Percentiles rank a stretch among this genome's conserved stretches.
These are phyloP conservation scores for Trametes pubescens DNA, from an alignment of 1,284 basidiomycete species.

Conservation along the genomic window DNA sequence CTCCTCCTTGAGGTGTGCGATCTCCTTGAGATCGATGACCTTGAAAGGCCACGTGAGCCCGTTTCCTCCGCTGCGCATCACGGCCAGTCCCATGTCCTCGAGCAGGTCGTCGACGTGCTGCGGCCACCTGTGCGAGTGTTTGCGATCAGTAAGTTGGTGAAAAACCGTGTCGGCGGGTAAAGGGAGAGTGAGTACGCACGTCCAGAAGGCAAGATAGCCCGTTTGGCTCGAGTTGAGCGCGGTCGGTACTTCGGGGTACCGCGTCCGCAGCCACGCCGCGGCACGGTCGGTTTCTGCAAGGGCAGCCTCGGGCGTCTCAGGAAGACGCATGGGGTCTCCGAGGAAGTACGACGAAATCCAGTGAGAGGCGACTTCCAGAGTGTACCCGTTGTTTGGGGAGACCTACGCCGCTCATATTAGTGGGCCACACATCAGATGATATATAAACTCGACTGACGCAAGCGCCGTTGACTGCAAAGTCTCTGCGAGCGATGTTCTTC, in stretches of 20 bases:
- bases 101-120: constrained; percentile 63
- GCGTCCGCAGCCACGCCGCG: constrained; percentile 57
- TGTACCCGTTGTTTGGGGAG: constrained; percentile 60
- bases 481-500: constrained; percentile 57
- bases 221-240: constrained; percentile 58
- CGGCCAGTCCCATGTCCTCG: constrained; percentile 62
- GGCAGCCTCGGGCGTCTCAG: constrained; percentile 54
- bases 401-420: constrained; percentile 41
- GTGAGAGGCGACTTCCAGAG: constrained; percentile 61
- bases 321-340: constrained; percentile 55
- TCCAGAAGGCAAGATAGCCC: constrained; percentile 54
- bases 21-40: constrained; percentile 55
- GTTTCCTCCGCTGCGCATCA: constrained; percentile 61
- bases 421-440: neutral
- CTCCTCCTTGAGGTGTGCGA: constrained; percentile 55
- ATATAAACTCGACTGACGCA: constrained; percentile 47
- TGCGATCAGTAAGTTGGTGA: neutral
- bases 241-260: constrained; percentile 55
- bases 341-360: constrained; percentile 73
- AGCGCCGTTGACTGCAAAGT: constrained; percentile 70
- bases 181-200: constrained; percentile 41
- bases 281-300: constrained; percentile 48
- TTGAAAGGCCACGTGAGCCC: constrained; percentile 69
- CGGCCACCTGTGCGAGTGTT: constrained; percentile 56
- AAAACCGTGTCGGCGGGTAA: no score